These are phyloP conservation scores for Penicillium argentinense DNA, from an alignment of 495 filamentous ascomycete species.

Conservation along the genomic window DNA sequence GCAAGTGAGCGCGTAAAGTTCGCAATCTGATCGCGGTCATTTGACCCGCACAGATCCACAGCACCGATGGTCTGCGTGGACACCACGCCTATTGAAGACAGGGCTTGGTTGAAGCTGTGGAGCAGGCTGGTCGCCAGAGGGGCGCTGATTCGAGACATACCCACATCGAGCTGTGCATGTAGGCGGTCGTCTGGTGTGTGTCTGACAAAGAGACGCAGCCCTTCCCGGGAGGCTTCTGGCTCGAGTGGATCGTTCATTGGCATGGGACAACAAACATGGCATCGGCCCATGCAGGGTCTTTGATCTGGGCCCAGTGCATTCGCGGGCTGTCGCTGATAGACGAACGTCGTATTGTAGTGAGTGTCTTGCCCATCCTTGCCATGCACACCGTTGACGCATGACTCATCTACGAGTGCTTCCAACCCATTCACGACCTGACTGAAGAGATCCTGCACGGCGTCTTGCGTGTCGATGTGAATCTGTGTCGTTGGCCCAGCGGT, in stretches of 20 bases:
- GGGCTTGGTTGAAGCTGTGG: slow-evolving; percentile 16
- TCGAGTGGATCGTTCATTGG: background rate
- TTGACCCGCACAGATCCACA: slow-evolving; percentile 11
- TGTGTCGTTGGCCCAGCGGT: background rate
- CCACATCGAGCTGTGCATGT: slow-evolving; percentile 10
- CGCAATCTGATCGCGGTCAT: slow-evolving; percentile 11
- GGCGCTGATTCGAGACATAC: background rate
- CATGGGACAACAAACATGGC: slow-evolving; percentile 9
- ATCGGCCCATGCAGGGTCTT: background rate
- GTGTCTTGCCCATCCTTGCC: background rate
- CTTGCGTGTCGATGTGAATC: slow-evolving; percentile 17
- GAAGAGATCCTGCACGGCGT: slow-evolving; percentile 9
- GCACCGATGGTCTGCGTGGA: slow-evolving; percentile 6
- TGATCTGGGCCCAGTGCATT: background rate
- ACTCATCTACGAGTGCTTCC: background rate
- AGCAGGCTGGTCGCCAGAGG: slow-evolving; percentile 18
- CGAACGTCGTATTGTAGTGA: slow-evolving; percentile 3
- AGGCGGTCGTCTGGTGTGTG: slow-evolving; percentile 9
- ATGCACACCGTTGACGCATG: background rate
- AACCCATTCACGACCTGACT: background rate
- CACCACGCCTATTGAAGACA: slow-evolving; percentile 5
- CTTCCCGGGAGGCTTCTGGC: background rate
- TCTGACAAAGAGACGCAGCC: slow-evolving; percentile 10
- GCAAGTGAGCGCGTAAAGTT: slow-evolving; percentile 9
- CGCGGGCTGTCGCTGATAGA: slow-evolving; percentile 10